Evolutionary conservation across 2,329 filamentous ascomycete genomes (phyloP).

Genomic region (Blastomyces parvus): DNA sequence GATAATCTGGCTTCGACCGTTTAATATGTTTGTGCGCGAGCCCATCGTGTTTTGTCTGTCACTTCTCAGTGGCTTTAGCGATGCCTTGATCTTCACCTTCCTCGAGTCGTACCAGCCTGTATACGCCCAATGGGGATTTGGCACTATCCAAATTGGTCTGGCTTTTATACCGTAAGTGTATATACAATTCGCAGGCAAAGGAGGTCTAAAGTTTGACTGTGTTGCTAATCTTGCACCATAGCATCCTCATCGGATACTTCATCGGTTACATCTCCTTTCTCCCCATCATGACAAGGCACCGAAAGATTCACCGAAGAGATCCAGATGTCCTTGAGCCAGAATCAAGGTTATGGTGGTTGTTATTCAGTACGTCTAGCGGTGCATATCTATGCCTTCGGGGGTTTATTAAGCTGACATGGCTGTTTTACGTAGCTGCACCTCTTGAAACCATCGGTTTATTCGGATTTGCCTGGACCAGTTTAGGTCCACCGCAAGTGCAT

Average conservation of each 20-base stretch:
- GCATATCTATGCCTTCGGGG: neutral
- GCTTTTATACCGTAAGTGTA: slow-evolving; percentile 44
- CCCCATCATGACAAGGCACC: slow-evolving; percentile 41
- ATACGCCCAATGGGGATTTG: slow-evolving; percentile 52
- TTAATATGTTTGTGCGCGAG: slow-evolving; percentile 55
- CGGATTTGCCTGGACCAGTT: slow-evolving; percentile 51
- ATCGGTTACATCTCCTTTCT: slow-evolving; percentile 49
- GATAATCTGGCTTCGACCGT: slow-evolving; percentile 51
- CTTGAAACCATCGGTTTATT: slow-evolving; percentile 51
- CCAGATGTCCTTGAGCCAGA: slow-evolving; percentile 51
- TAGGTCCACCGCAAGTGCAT: slow-evolving; percentile 45
- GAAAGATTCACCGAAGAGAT: slow-evolving; percentile 32
- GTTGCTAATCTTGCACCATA: slow-evolving; percentile 12
- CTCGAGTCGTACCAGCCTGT: slow-evolving; percentile 53
- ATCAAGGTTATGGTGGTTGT: slow-evolving; percentile 48
- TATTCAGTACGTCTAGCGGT: slow-evolving; percentile 36
- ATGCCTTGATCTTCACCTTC: slow-evolving; percentile 58
- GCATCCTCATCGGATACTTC: slow-evolving; percentile 48
- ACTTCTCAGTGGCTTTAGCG: slow-evolving; percentile 54
- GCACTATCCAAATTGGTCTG: slow-evolving; percentile 39
- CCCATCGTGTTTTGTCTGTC: slow-evolving; percentile 55
- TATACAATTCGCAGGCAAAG: neutral
- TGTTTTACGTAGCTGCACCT: slow-evolving; percentile 38
- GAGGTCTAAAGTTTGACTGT: neutral
- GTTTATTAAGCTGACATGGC: neutral